These are phyloP conservation scores for Euphorbia peplus DNA, from an alignment of 345 rosid species.

Conservation along the genomic window DNA sequence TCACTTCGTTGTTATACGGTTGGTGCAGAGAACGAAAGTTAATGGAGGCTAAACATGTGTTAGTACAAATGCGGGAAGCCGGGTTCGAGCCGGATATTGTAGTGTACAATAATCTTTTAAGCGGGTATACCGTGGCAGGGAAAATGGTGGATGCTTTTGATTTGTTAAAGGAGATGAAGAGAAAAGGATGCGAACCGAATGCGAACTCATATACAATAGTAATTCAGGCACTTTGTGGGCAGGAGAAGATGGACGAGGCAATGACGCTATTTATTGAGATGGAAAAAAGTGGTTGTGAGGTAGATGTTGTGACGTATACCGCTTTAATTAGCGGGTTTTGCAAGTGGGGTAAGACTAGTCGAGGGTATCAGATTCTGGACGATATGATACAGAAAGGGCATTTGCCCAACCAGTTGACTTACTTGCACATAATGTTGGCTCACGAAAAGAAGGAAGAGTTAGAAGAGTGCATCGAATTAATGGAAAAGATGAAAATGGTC, in stretches of 20 bases:
- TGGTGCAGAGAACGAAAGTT: constrained; percentile 93
- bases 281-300: constrained; percentile 67
- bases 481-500: constrained; percentile 50
- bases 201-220: constrained; percentile 63
- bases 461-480: constrained; percentile 63
- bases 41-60: constrained; percentile 74
- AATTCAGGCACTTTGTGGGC: constrained; percentile 68
- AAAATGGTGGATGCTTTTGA: constrained; percentile 73
- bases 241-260: constrained; percentile 77
- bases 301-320: constrained; percentile 67
- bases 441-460: constrained; percentile 74
- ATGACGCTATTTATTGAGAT: constrained; percentile 64
- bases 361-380: constrained; percentile 55
- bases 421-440: constrained; percentile 70
- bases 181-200: constrained; percentile 59
- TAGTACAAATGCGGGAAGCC: constrained; percentile 83
- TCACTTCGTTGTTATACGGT: constrained; percentile 74
- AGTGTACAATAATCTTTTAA: constrained; percentile 65
- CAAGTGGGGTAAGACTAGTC: constrained; percentile 59
- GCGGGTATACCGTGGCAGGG: constrained; percentile 60
- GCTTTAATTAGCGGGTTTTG: constrained; percentile 83
- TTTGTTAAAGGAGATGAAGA: constrained; percentile 75
- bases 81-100: constrained; percentile 80
- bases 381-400: constrained; percentile 55
- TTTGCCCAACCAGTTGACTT: constrained; percentile 55